phyloP scores from a whole-genome alignment of 495 filamentous ascomycete species.

The Penicillium cataractarum region DNA sequence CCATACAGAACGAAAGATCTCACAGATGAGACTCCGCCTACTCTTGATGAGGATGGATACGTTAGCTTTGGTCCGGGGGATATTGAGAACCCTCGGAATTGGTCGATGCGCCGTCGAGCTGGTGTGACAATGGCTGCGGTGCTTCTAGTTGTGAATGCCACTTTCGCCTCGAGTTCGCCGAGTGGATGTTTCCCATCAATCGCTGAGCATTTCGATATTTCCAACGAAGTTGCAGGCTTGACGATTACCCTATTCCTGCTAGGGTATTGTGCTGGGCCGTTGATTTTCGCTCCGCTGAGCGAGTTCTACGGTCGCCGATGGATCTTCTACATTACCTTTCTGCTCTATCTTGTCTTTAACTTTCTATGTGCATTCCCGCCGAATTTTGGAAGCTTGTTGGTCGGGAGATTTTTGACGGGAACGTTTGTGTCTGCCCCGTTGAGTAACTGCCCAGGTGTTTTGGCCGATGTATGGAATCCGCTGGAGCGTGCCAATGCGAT shows the following conservation, averaged over 20 bases:
- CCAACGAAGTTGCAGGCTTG: conserved; percentile 46
- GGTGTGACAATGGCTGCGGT: conserved; percentile 51
- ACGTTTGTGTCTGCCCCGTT: conserved; percentile 55
- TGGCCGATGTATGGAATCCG: conserved; percentile 59
- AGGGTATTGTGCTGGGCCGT: conserved; percentile 54
- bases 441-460: conserved; percentile 49
- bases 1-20: conserved; percentile 23
- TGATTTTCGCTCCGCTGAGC: conserved; percentile 54
- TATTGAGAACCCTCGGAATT: conserved; percentile 57
- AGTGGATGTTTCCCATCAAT: conserved; percentile 53
- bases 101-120: conserved; percentile 44
- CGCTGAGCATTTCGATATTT: conserved; percentile 45
- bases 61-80: conserved; percentile 50
- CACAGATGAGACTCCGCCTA: conserved; percentile 2
- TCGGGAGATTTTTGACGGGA: conserved; percentile 55
- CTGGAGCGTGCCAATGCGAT: conserved; percentile 54
- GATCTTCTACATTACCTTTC: conserved; percentile 50
- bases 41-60: conserved; percentile 46
- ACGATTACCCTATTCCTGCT: conserved; percentile 57
- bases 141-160: conserved; percentile 55
- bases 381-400: conserved; percentile 52
- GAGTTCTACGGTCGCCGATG: conserved; percentile 57
- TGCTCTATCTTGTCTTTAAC: conserved; percentile 50
- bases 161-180: conserved; percentile 55
- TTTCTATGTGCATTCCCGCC: conserved; percentile 57